These are phyloP conservation scores for Cornus suecica DNA, from an alignment of 148 eudicot genomes.

Conservation along the genomic window DNA sequence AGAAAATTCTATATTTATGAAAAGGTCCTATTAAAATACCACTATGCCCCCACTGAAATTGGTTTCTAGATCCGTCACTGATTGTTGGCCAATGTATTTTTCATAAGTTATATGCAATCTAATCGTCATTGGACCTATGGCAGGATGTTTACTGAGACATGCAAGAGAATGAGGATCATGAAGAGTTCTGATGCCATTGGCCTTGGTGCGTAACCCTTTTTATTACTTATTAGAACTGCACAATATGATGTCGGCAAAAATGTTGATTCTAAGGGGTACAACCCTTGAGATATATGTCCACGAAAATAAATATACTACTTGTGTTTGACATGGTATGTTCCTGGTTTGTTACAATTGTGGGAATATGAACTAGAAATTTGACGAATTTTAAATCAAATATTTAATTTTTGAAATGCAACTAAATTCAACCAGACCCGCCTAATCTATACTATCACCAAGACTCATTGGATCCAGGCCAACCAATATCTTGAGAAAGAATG, in stretches of 20 bases:
- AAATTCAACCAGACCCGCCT: too few relatives aligned
- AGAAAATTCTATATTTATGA: too few relatives aligned
- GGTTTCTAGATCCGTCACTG: too few relatives aligned
- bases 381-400: neutral
- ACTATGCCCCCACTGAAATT: too few relatives aligned
- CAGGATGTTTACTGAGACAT: constrained; percentile 42
- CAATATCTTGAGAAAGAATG: too few relatives aligned
- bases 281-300: neutral
- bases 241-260: neutral
- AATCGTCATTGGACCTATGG: constrained; percentile 2
- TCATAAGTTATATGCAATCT: neutral
- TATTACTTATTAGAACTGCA: neutral
- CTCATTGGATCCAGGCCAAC: too few relatives aligned
- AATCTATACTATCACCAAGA: too few relatives aligned
- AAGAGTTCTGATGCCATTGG: constrained; percentile 38
- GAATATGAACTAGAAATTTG: too few relatives aligned
- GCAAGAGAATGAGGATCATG: constrained; percentile 48
- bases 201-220: constrained; percentile 16
- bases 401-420: neutral
- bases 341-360: too few relatives aligned
- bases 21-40: too few relatives aligned
- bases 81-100: neutral
- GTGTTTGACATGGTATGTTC: too few relatives aligned
- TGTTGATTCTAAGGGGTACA: neutral
- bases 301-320: too few relatives aligned